Conservation (phyloP, 768 basidiomycete species). For the Phaeotremella fagi region DNA sequence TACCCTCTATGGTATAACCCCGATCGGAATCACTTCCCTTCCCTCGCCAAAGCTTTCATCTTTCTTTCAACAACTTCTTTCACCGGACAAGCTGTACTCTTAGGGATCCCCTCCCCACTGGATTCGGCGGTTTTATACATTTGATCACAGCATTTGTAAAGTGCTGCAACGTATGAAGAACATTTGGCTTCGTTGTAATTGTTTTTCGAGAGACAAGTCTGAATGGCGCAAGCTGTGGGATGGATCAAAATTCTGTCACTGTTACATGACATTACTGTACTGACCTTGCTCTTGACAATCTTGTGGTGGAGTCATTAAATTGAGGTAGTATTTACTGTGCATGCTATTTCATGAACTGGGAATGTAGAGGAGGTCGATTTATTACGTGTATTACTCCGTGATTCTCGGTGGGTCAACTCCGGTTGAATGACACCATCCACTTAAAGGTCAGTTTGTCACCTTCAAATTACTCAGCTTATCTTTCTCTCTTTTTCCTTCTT, state of each 20-base stretch:
- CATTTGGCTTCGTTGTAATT: slow-evolving; percentile 45
- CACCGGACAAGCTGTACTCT: slow-evolving; percentile 41
- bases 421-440: too few species aligned
- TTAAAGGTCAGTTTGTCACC: not conserved
- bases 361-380: not conserved
- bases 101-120: slow-evolving; percentile 10
- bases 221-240: slow-evolving; percentile 44
- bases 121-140: slow-evolving; percentile 33
- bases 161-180: slow-evolving; percentile 25
- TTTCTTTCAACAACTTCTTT: slow-evolving; percentile 32
- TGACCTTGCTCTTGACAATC: slow-evolving; percentile 45
- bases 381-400: not conserved
- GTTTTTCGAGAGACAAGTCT: slow-evolving; percentile 40
- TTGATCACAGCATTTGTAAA: slow-evolving; percentile 43
- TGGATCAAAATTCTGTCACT: not conserved
- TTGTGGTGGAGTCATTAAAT: slow-evolving; percentile 9
- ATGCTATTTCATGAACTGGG: not conserved
- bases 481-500: not conserved
- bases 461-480: not conserved
- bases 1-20: too few species aligned
- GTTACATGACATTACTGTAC: not conserved
- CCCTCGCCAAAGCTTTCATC: slow-evolving; percentile 15
- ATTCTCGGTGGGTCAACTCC: not conserved
- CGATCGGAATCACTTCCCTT: too few species aligned
- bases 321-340: not conserved